These are phyloP conservation scores for Fusarium multiceps DNA, from an alignment of 2,329 filamentous ascomycete genomes.

Conservation along the genomic window DNA sequence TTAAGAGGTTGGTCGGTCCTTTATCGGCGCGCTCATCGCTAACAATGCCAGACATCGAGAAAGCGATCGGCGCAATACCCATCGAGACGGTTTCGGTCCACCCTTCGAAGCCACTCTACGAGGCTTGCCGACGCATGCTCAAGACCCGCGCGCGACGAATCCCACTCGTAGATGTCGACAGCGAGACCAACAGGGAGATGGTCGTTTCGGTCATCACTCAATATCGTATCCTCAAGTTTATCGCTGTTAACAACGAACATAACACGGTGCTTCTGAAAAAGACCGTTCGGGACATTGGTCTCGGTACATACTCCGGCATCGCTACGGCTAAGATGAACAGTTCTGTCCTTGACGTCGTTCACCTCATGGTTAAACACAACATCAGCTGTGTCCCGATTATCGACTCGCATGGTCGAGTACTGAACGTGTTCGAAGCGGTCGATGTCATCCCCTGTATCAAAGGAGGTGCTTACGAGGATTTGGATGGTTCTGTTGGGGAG, in stretches of 20 bases:
- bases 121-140: slow-evolving; percentile 94
- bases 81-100: slow-evolving; percentile 97
- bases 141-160: slow-evolving; percentile 93
- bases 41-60: slow-evolving; percentile 81
- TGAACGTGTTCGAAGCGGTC: slow-evolving; percentile 98
- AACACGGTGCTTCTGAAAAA: slow-evolving; percentile 91
- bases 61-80: slow-evolving; percentile 87
- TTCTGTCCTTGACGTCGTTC: slow-evolving; percentile 92
- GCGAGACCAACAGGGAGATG: slow-evolving; percentile 91
- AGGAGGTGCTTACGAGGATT: slow-evolving; percentile 90
- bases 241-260: slow-evolving; percentile 88
- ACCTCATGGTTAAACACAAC: slow-evolving; percentile 89
- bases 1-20: slow-evolving; percentile 74
- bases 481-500: slow-evolving; percentile 87
- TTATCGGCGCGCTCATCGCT: slow-evolving; percentile 25
- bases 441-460: slow-evolving; percentile 98
- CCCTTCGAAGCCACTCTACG: slow-evolving; percentile 89
- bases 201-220: slow-evolving; percentile 98
- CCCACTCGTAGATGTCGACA: slow-evolving; percentile 91
- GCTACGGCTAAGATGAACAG: slow-evolving; percentile 89
- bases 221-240: slow-evolving; percentile 98
- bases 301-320: slow-evolving; percentile 86
- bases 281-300: slow-evolving; percentile 81
- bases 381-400: slow-evolving; percentile 96
- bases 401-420: slow-evolving; percentile 78